Evolutionary conservation across 495 filamentous ascomycete species (phyloP).

Genomic region (Penicillium diatomitis): DNA sequence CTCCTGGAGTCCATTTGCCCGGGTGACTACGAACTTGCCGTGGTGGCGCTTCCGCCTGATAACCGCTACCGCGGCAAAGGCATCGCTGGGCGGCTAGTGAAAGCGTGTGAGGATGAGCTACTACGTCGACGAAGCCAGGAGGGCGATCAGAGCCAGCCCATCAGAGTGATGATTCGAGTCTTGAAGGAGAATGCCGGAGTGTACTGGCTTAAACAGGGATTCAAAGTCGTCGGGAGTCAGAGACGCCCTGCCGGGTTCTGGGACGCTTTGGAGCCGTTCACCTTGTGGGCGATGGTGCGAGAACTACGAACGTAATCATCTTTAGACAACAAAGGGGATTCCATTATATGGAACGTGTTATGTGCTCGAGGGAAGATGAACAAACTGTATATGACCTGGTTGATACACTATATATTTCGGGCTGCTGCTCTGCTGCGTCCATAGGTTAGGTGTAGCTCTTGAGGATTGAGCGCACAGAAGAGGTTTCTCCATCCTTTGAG

Average conservation of each 20-base stretch:
- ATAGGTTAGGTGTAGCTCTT: too few relatives aligned
- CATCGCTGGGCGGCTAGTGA: conserved; percentile 3
- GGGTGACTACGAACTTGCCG: conserved; percentile 7
- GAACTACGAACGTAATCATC: not conserved
- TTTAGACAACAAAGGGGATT: too few relatives aligned
- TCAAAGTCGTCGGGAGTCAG: conserved; percentile 2
- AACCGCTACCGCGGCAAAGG: conserved; percentile 6
- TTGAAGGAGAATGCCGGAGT: conserved; percentile 5
- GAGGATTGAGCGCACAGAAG: too few relatives aligned
- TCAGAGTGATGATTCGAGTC: conserved; percentile 8
- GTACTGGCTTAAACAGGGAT: conserved; percentile 10
- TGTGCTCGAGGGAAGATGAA: too few relatives aligned
- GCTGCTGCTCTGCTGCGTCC: too few relatives aligned
- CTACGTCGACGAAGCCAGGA: not conserved
- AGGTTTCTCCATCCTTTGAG: too few relatives aligned
- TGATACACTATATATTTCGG: too few relatives aligned
- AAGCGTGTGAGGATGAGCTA: conserved; percentile 5
- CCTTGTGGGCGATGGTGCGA: conserved; percentile 9
- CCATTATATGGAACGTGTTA: too few relatives aligned
- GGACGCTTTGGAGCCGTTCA: conserved; percentile 2
- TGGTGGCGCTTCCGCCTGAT: conserved; percentile 5
- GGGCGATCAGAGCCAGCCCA: not conserved
- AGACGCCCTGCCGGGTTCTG: conserved; percentile 4
- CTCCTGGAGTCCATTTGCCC: not conserved
- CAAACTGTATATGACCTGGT: too few relatives aligned